Conservation (phyloP, 2,329 filamentous ascomycete species). For the Sporothrix globosa region DNA sequence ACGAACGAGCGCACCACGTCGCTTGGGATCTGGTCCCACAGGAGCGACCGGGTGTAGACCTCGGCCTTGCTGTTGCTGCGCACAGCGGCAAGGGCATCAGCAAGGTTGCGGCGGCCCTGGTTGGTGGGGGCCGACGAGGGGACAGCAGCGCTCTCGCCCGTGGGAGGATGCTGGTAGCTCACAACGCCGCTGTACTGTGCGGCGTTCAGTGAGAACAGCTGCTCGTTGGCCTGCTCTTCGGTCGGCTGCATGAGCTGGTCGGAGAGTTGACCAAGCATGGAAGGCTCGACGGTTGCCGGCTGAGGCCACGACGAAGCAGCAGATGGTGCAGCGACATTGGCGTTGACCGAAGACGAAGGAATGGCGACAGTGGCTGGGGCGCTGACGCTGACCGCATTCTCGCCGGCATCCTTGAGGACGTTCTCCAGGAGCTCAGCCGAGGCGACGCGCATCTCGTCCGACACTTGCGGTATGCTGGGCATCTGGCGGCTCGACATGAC, state of each 20-base stretch:
- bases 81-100: slow-evolving; percentile 79
- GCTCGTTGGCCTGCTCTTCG: slow-evolving; percentile 83
- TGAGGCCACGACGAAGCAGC: slow-evolving; percentile 18
- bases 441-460: slow-evolving; percentile 77
- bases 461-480: slow-evolving; percentile 75
- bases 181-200: slow-evolving; percentile 87
- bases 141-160: slow-evolving; percentile 38
- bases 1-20: slow-evolving; percentile 93
- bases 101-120: slow-evolving; percentile 72
- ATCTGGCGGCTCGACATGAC: slow-evolving; percentile 83
- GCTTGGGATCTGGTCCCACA: slow-evolving; percentile 91
- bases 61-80: slow-evolving; percentile 76
- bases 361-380: slow-evolving; percentile 1
- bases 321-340: background rate
- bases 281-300: slow-evolving; percentile 54
- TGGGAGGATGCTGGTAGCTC: slow-evolving; percentile 59
- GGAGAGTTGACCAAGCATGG: slow-evolving; percentile 67
- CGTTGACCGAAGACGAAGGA: slow-evolving; percentile 22
- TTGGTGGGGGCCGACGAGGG: slow-evolving; percentile 57
- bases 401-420: slow-evolving; percentile 78
- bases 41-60: slow-evolving; percentile 86
- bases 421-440: slow-evolving; percentile 77
- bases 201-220: slow-evolving; percentile 82
- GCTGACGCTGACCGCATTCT: slow-evolving; percentile 43
- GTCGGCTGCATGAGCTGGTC: slow-evolving; percentile 73